Evolutionary conservation across 495 filamentous ascomycete genomes (phyloP).

Genomic region (Tuber aestivum): DNA sequence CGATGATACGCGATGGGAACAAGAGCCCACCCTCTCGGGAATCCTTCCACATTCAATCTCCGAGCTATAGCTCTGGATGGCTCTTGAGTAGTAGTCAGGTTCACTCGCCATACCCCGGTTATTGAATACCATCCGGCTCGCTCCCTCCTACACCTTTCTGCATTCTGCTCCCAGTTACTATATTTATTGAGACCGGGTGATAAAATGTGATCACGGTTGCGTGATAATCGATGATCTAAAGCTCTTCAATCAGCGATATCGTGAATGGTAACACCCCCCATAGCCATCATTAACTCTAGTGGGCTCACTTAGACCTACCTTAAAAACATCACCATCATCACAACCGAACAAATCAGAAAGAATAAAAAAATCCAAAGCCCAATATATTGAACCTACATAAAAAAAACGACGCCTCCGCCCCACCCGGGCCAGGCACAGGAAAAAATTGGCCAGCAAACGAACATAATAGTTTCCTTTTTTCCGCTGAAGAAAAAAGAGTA

Average conservation of each 20-base stretch:
- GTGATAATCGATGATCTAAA: not conserved
- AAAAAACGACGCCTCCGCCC: not conserved
- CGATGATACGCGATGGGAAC: not conserved
- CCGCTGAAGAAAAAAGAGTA: not conserved
- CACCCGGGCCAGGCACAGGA: not conserved
- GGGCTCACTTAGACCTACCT: not conserved
- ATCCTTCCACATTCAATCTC: not conserved
- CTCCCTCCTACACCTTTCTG: not conserved
- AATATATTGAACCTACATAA: slow-evolving; percentile 4
- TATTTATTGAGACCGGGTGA: not conserved
- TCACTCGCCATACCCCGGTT: not conserved
- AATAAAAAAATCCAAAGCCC: not conserved
- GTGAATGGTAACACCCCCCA: not conserved
- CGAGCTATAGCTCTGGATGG: not conserved
- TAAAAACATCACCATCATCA: not conserved
- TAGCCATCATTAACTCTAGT: not conserved
- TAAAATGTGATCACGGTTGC: not conserved
- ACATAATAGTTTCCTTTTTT: not conserved
- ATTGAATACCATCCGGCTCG: not conserved
- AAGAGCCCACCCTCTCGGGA: not conserved
- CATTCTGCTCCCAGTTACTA: not conserved
- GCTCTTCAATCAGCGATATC: not conserved
- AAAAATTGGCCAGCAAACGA: not conserved
- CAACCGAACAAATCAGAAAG: not conserved
- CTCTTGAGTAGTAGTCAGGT: not conserved